These are phyloP conservation scores for Gnomoniopsis smithogilvyi DNA, from an alignment of 2,329 filamentous ascomycete genomes.

Conservation along the genomic window DNA sequence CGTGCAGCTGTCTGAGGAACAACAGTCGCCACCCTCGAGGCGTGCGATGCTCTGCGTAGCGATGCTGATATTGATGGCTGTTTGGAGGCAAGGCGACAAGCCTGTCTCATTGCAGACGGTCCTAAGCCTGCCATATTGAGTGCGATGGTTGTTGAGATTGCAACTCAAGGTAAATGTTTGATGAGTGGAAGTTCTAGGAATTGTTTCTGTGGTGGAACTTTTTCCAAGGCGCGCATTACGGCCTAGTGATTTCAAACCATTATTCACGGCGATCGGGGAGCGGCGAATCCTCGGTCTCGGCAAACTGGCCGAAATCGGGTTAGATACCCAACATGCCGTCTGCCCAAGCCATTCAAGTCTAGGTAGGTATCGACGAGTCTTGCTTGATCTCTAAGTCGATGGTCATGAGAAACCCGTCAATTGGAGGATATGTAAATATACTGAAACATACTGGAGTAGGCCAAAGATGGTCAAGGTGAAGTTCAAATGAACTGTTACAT, in stretches of 20 bases:
- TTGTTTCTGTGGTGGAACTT: slow-evolving; percentile 1
- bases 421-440: too few species aligned
- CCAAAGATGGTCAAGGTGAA: too few species aligned
- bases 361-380: too few species aligned
- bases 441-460: too few species aligned
- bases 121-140: slow-evolving; percentile 60
- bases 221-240: slow-evolving; percentile 7
- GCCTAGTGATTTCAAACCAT: not conserved
- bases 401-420: too few species aligned
- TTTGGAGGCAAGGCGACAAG: slow-evolving; percentile 55
- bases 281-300: not conserved
- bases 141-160: not conserved
- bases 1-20: slow-evolving; percentile 25
- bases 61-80: slow-evolving; percentile 34
- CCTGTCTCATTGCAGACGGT: slow-evolving; percentile 71
- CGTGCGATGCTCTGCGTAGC: slow-evolving; percentile 29
- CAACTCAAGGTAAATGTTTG: not conserved
- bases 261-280: not conserved
- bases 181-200: slow-evolving; percentile 9
- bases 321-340: too few species aligned
- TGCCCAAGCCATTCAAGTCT: too few species aligned
- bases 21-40: slow-evolving; percentile 31
- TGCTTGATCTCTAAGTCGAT: too few species aligned
- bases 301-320: not conserved
- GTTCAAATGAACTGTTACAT: too few species aligned